phyloP scores from a whole-genome alignment of 495 filamentous ascomycete genomes.

The Penicillium nucicola region DNA sequence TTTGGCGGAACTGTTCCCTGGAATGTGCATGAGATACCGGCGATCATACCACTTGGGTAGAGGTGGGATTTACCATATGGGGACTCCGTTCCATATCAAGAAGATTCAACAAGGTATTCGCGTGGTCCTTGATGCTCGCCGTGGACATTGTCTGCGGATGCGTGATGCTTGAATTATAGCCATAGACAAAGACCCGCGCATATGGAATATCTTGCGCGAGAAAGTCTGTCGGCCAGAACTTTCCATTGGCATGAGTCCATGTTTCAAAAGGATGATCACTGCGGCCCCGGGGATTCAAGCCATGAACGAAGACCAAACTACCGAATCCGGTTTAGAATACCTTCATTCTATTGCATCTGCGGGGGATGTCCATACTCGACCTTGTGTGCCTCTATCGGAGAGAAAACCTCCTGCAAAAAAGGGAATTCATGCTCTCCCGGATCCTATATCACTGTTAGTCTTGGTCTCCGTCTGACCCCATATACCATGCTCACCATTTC shows the following conservation, averaged over 20 bases:
- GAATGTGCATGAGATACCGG: background rate
- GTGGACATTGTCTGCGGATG: conserved; percentile 36
- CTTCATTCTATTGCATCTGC: background rate
- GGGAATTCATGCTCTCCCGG: conserved; percentile 29
- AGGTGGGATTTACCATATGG: conserved; percentile 12
- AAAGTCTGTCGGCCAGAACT: conserved; percentile 41
- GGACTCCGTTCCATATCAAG: conserved; percentile 32
- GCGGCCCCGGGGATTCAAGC: conserved; percentile 35
- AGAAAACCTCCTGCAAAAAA: conserved; percentile 34
- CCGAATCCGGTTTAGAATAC: background rate
- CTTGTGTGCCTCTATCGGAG: conserved; percentile 25
- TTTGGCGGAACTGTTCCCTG: conserved; percentile 23
- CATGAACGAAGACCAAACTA: conserved; percentile 40
- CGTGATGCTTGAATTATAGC: conserved; percentile 43
- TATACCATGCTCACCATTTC: background rate
- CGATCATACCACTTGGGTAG: no score
- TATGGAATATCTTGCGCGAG: conserved; percentile 38
- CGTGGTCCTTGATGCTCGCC: conserved; percentile 38
- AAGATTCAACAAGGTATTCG: conserved; percentile 36
- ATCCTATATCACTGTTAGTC: conserved; percentile 15
- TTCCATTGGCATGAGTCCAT: conserved; percentile 36
- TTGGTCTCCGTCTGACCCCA: background rate
- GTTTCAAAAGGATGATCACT: conserved; percentile 40
- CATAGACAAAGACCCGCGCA: conserved; percentile 40
- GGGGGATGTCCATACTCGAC: conserved; percentile 22